Conservation (phyloP, 805 yeast species). For the Metschnikowia corniflorae region DNA sequence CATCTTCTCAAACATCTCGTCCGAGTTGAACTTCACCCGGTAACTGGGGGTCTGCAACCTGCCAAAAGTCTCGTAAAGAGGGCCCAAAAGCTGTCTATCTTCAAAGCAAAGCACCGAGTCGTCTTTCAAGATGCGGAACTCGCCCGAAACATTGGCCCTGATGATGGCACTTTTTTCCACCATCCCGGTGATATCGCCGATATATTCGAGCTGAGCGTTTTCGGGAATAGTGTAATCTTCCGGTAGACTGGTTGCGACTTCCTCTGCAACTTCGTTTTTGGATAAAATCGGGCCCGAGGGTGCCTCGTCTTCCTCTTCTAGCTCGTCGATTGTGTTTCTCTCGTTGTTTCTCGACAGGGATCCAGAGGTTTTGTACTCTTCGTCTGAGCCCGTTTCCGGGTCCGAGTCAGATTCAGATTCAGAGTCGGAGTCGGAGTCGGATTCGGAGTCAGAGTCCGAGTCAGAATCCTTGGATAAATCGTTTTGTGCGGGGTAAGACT, state of each 20-base stretch:
- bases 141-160: slow-evolving; percentile 75
- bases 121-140: slow-evolving; percentile 76
- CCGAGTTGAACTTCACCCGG: slow-evolving; percentile 61
- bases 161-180: slow-evolving; percentile 73
- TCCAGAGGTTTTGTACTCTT: too few relatives aligned
- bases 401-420: slow-evolving; percentile 8
- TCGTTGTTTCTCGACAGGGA: not conserved
- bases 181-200: slow-evolving; percentile 66
- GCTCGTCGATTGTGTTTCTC: slow-evolving; percentile 15
- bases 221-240: slow-evolving; percentile 56
- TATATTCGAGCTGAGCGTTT: slow-evolving; percentile 61
- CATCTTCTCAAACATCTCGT: slow-evolving; percentile 47
- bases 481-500: too few relatives aligned
- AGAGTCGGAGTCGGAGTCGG: slow-evolving; percentile 2
- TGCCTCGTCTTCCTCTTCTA: slow-evolving; percentile 44
- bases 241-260: slow-evolving; percentile 64
- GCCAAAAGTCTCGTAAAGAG: slow-evolving; percentile 86
- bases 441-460: not conserved
- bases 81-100: slow-evolving; percentile 68
- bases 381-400: not conserved
- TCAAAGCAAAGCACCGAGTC: slow-evolving; percentile 76
- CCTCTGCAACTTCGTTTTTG: slow-evolving; percentile 71
- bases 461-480: too few relatives aligned
- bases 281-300: slow-evolving; percentile 68
- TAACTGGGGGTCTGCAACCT: slow-evolving; percentile 78